Evolutionary conservation across 495 filamentous ascomycete species (phyloP).

Genomic region (Terfezia boudieri): DNA sequence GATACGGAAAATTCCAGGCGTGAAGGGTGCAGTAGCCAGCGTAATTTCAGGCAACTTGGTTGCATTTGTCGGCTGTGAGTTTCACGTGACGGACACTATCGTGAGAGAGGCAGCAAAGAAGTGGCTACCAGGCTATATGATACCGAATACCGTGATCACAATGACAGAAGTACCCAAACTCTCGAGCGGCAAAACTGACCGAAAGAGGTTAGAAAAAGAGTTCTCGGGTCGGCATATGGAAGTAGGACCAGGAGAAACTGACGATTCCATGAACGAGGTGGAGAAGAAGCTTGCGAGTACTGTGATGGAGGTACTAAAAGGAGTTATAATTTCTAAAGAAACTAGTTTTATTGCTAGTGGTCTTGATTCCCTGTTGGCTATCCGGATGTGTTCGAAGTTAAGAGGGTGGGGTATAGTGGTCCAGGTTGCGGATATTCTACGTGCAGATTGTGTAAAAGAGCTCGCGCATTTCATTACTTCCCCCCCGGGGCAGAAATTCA

Average conservation of each 20-base stretch:
- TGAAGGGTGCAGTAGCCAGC: constrained; percentile 33
- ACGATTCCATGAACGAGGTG: constrained; percentile 18
- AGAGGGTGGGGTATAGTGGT: constrained; percentile 28
- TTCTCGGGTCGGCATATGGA: constrained; percentile 22
- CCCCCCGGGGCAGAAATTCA: neutral
- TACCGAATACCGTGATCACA: constrained; percentile 44
- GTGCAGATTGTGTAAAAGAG: constrained; percentile 23
- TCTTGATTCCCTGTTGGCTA: constrained; percentile 51
- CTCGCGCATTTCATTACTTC: constrained; percentile 10
- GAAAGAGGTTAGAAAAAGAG: constrained; percentile 34
- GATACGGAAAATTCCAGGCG: constrained; percentile 30
- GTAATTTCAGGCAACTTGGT: constrained; percentile 39
- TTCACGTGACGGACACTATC: constrained; percentile 12
- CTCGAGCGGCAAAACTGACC: constrained; percentile 59
- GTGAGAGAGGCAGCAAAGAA: constrained; percentile 36
- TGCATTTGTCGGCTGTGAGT: constrained; percentile 36
- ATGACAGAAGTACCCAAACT: constrained; percentile 40
- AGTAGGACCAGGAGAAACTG: constrained; percentile 7
- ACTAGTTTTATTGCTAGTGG: constrained; percentile 32
- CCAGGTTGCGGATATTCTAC: constrained; percentile 34
- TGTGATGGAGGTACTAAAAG: constrained; percentile 27
- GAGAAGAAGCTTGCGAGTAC: constrained; percentile 28
- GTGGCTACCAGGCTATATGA: constrained; percentile 60
- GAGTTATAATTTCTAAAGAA: constrained; percentile 16
- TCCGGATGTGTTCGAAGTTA: constrained; percentile 39